Evolutionary conservation across 208 protist species (phyloP).

Genomic region (Trypanosoma cruzi): DNA sequence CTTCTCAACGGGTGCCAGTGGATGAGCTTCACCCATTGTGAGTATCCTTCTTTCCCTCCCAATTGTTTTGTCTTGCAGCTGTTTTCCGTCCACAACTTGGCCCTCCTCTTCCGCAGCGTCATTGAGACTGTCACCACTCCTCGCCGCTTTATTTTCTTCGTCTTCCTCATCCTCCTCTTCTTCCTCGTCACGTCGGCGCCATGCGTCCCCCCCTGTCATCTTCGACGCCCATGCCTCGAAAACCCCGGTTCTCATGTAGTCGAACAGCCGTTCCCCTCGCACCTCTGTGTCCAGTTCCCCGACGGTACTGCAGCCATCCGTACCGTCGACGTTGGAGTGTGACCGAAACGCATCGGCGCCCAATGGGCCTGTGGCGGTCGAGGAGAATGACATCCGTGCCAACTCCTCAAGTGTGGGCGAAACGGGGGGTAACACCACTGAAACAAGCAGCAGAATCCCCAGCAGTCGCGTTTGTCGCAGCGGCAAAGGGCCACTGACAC

Average conservation of each 20-base stretch:
- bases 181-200: not conserved
- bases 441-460: slow-evolving; percentile 14
- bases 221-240: not conserved
- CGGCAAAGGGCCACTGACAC: not conserved
- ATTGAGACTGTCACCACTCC: not conserved
- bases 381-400: too few relatives aligned
- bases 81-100: not conserved
- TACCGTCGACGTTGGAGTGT: not conserved
- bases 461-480: slow-evolving; percentile 3
- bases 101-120: not conserved
- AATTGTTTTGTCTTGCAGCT: too few relatives aligned
- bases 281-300: not conserved
- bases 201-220: slow-evolving; percentile 6
- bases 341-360: not conserved
- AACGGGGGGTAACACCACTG: not conserved
- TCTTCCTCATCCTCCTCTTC: slow-evolving; percentile 21
- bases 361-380: not conserved
- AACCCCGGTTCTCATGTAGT: not conserved
- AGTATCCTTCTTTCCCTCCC: too few relatives aligned
- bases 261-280: not conserved
- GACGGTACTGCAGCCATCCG: not conserved
- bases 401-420: not conserved
- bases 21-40: not conserved
- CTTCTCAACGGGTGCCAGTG: not conserved
- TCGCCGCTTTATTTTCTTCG: not conserved